These are phyloP conservation scores for Chenopodium suecicum DNA, from an alignment of 148 eudicot genomes.

Conservation along the genomic window DNA sequence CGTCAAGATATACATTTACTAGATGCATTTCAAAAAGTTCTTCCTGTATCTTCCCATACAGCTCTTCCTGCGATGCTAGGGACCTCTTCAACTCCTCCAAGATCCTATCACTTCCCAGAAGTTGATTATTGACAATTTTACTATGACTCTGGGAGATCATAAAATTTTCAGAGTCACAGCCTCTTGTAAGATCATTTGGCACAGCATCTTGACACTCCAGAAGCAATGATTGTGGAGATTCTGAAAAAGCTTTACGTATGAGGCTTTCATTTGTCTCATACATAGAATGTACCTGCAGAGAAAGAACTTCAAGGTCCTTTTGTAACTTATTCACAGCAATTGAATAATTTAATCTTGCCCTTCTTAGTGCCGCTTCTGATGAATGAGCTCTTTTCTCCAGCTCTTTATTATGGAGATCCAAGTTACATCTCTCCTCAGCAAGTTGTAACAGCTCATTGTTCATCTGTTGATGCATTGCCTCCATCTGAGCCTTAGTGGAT, in stretches of 20 bases:
- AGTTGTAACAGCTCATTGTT: slow-evolving; percentile 56
- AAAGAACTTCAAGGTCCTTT: slow-evolving; percentile 87
- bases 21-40: slow-evolving; percentile 70
- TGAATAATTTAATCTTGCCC: slow-evolving; percentile 87
- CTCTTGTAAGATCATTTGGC: slow-evolving; percentile 26
- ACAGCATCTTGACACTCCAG: slow-evolving; percentile 32
- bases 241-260: slow-evolving; percentile 65
- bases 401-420: slow-evolving; percentile 65
- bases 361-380: slow-evolving; percentile 78
- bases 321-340: slow-evolving; percentile 89
- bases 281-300: slow-evolving; percentile 88
- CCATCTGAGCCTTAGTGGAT: slow-evolving; percentile 64
- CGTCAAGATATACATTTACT: slow-evolving; percentile 54
- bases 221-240: slow-evolving; percentile 42
- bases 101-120: slow-evolving; percentile 48
- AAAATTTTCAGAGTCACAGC: slow-evolving; percentile 24
- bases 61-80: slow-evolving; percentile 62
- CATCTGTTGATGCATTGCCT: slow-evolving; percentile 73
- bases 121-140: slow-evolving; percentile 35
- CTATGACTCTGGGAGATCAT: slow-evolving; percentile 33
- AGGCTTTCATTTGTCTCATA: slow-evolving; percentile 84
- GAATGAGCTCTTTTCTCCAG: slow-evolving; percentile 75
- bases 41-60: slow-evolving; percentile 66
- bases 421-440: slow-evolving; percentile 59
- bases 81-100: slow-evolving; percentile 70